A percentile compares a stretch with the other conserved stretches of the same genome.
Conservation (phyloP, 225 moss, liverwort and hornwort genomes). For the Climacium dendroides region DNA sequence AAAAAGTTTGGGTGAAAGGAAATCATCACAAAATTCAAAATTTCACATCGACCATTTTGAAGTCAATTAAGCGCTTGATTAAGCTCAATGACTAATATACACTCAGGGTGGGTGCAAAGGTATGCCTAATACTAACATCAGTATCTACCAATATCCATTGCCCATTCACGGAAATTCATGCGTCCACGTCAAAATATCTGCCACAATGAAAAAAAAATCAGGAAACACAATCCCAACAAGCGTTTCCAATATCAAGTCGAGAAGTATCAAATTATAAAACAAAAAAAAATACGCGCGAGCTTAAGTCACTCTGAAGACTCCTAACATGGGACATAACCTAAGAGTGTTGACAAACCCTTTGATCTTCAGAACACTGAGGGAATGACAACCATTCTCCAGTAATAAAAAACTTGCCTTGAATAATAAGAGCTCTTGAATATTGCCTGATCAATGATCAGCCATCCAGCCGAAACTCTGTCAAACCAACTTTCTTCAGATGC, state of each 20-base stretch:
- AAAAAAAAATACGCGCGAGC: background rate
- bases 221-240: background rate
- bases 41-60: background rate
- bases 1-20: background rate
- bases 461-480: constrained; percentile 50
- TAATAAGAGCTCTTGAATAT: background rate
- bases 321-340: background rate
- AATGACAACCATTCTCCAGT: background rate
- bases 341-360: background rate
- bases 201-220: background rate
- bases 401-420: background rate
- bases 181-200: background rate
- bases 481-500: constrained; percentile 48
- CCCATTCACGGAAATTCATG: background rate
- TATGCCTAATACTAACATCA: background rate
- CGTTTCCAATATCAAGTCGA: background rate
- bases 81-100: background rate
- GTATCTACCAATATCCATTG: background rate
- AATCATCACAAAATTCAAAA: background rate
- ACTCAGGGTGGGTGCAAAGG: background rate
- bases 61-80: background rate
- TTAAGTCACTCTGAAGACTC: background rate
- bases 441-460: constrained; percentile 15
- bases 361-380: background rate
- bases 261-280: background rate